Evolutionary conservation across 805 yeast genomes (phyloP).

Genomic region (Lachancea sp.): DNA sequence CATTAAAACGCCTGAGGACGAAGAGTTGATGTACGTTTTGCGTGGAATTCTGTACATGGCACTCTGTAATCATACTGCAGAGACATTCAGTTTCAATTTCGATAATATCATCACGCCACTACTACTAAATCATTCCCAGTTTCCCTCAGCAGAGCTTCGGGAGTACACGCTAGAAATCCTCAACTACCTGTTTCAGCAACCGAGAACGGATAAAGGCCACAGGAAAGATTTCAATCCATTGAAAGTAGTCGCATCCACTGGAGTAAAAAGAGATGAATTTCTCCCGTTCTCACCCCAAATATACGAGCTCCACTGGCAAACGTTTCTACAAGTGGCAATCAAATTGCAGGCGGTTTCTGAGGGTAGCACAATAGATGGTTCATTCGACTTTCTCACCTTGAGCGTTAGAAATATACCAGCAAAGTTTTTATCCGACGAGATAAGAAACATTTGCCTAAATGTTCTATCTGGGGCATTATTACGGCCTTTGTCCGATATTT

Average conservation of each 20-base stretch:
- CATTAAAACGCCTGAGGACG: background rate
- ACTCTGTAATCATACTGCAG: background rate
- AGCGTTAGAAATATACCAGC: background rate
- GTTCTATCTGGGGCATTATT: background rate
- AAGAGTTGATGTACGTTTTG: background rate
- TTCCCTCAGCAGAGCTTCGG: background rate
- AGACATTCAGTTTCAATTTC: background rate
- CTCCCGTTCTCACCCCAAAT: slow-evolving; percentile 12
- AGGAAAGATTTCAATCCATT: slow-evolving; percentile 13
- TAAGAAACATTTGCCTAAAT: background rate
- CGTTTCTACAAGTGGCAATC: slow-evolving; percentile 6
- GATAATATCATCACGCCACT: background rate
- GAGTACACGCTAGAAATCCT: background rate
- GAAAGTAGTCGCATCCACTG: slow-evolving; percentile 24
- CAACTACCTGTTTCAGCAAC: background rate
- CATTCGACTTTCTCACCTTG: background rate
- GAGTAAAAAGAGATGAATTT: slow-evolving; percentile 18
- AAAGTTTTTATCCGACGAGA: background rate
- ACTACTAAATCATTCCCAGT: background rate
- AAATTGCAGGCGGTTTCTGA: background rate
- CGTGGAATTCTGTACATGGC: slow-evolving; percentile 2
- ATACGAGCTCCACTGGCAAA: slow-evolving; percentile 11
- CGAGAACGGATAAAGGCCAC: background rate
- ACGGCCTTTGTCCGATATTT: background rate
- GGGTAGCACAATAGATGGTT: background rate